Evolutionary conservation across 2,329 filamentous ascomycete genomes (phyloP).

Genomic region (Anthostomella pinea): DNA sequence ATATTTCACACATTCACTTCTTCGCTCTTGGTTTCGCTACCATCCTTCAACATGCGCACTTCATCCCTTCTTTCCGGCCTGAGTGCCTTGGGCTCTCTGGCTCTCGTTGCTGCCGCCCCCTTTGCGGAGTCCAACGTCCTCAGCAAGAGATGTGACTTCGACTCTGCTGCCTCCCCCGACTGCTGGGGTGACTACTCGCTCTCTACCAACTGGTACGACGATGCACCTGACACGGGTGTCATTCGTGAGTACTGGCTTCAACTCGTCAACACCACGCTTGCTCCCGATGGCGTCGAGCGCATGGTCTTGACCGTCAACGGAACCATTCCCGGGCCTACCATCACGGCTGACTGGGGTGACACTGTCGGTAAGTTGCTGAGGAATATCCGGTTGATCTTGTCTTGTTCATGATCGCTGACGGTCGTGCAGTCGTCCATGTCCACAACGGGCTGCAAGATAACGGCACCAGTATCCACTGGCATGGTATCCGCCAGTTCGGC

Average conservation of each 20-base stretch:
- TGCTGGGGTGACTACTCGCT: constrained; percentile 49
- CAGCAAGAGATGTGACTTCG: constrained; percentile 23
- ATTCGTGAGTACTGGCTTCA: constrained; percentile 49
- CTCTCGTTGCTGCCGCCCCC: constrained; percentile 21
- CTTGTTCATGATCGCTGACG: constrained; percentile 11
- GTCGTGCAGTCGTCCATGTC: constrained; percentile 46
- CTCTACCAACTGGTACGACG: constrained; percentile 43
- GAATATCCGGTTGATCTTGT: neutral
- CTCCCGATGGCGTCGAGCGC: constrained; percentile 45
- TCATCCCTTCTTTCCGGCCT: constrained; percentile 14
- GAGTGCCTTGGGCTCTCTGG: constrained; percentile 14
- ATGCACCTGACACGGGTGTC: constrained; percentile 45
- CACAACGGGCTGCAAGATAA: constrained; percentile 51
- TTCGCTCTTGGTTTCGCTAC: too few species aligned
- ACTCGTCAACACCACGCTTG: constrained; percentile 36
- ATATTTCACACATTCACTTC: constrained; percentile 8
- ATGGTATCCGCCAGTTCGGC: constrained; percentile 56
- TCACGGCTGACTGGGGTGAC: constrained; percentile 49
- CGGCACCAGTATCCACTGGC: constrained; percentile 61
- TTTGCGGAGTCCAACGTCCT: constrained; percentile 8
- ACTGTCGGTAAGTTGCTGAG: constrained; percentile 14
- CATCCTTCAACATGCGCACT: constrained; percentile 20
- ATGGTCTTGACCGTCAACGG: constrained; percentile 50
- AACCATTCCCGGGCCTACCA: constrained; percentile 56
- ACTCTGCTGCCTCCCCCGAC: constrained; percentile 28